Evolutionary conservation across 2,329 filamentous ascomycete genomes (phyloP), one percentile per base, ranked within the genome.

Genomic region (Zymoseptoria tritici): DNA sequence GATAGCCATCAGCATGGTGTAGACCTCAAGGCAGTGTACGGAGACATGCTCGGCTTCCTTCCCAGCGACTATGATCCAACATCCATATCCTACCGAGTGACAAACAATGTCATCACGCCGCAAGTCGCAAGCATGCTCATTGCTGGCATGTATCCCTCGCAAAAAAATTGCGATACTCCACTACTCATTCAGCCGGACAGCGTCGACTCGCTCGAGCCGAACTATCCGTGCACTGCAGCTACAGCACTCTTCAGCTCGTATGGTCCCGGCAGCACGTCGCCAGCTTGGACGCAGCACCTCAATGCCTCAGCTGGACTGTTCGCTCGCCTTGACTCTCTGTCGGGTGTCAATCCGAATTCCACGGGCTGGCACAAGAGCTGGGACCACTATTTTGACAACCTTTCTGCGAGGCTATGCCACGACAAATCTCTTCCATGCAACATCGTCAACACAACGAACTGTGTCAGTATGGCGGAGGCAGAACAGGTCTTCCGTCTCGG

Each of bases 311-410:
- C 73, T 2, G 64, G 74, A 0, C 76, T 94, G 0, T 89, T 83
- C 69, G 68, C 73, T 5, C 73, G 72, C 0, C 81, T 94, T 0
- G 90, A 94, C 68, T 71, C 76, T 50, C 81, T 93, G 52, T 90
- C 87, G 0, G 87, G 87, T 29, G 82, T 94, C 0, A 70, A 80
- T 0, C 62, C 78, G 0, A 73, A 73, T 36, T 81, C 85, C 61
- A 69, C 71, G 0, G 86, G 79, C 3, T 94, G 90, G 78, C 89
- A 93, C 69, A 79, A 75, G 49, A 86, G 81, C 57, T 86, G 88
- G 67, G 90, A 94, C 70, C 90, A 91, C 73, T 94, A 94, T 76
- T 94, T 86, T 68, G 90, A 94, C 72, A 94, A 91, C 68, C 80
- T 94, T 1, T 91, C 88, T 0, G 86, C 89, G 0, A 81, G 89